Percentiles rank a stretch among this genome's conserved stretches.
These are phyloP conservation scores for Cymbopogon flexuosus DNA, from an alignment of 202 grass and related monocot species.

Conservation along the genomic window DNA sequence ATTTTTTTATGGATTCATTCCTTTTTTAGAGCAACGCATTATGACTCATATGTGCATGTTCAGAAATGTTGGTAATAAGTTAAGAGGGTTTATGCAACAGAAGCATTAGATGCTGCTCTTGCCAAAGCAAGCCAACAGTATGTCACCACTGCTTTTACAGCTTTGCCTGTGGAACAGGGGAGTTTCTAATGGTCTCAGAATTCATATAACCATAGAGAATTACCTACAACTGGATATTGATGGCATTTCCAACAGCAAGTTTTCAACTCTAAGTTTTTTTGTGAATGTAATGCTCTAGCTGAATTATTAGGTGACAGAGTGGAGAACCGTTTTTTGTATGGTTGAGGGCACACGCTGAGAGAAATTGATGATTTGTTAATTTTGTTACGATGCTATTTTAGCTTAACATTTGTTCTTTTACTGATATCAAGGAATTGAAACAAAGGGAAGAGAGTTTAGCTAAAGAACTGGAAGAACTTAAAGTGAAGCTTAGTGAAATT, in stretches of 20 bases:
- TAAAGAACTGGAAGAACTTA: constrained; percentile 60
- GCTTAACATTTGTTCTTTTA: constrained; percentile 19
- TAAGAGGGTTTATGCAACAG: neutral
- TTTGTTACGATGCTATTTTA: neutral
- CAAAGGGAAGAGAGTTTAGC: constrained; percentile 52
- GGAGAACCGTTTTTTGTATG: neutral
- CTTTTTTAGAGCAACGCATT: neutral
- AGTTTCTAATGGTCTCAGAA: neutral
- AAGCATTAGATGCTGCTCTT: neutral
- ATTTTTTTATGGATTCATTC: neutral
- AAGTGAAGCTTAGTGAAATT: constrained; percentile 63
- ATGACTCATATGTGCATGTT: neutral
- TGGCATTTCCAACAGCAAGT: neutral
- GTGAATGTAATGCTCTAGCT: neutral
- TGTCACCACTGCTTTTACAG: neutral
- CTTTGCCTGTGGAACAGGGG: neutral
- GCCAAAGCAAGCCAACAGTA: neutral
- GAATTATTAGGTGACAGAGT: neutral
- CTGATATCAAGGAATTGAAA: constrained; percentile 46
- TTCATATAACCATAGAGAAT: neutral
- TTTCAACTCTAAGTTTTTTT: neutral
- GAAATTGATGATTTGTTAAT: neutral
- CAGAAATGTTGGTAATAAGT: neutral
- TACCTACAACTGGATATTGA: neutral
- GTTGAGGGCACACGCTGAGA: neutral